Evolutionary conservation across 768 basidiomycete genomes (phyloP), one percentile per base, ranked within the genome.

Genomic region (Psilocybe azurescens): DNA sequence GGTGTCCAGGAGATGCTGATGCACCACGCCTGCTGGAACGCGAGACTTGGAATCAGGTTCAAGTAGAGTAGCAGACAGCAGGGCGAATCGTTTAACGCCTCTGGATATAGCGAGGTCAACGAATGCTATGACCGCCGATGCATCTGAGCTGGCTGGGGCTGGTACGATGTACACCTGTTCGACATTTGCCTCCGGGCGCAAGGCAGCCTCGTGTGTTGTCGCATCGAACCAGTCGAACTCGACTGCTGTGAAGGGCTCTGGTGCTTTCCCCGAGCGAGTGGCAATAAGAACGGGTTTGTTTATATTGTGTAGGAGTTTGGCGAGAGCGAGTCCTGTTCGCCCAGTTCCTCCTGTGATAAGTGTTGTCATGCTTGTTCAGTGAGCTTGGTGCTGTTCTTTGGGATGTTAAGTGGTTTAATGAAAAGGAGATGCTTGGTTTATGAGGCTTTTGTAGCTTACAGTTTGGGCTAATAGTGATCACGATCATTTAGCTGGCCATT

Each of bases 301-400:
- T 3, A 29, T 44, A 10, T 13, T 24, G 41, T 47, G 20, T 4
- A 56, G 11, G 8, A 56, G 29, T 3, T 48, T 29, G 8, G 56
- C 56, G 44, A 56, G 56, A 16, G 41, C 13, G 29, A 39, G 28
- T 14, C 39, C 39, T 4, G 56, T 56, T 8, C 16, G 10, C n/a
- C 56, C 56, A 47, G 56, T 46, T 30, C 56, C 56, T 18, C 56
- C 54, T 20, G 44, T 46, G 9, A 56, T 56, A 3, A 56, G 29
- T n/a, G 46, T 44, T 16, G 56, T 56, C 56, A 56, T 56, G 41
- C 14, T 16, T 36, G 33, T 11, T 36, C 33, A 2, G 2, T 24
- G 24, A 24, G 24, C 24, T 47, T 20, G 50, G 7, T 47, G 33
- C 33, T 36, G 24, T 24, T 24, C 24, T 36, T 11, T 36, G 33